Percentiles rank a stretch among this genome's conserved stretches.
Conservation (phyloP, 2,329 filamentous ascomycete genomes). For the Aspergillus cejpii region DNA sequence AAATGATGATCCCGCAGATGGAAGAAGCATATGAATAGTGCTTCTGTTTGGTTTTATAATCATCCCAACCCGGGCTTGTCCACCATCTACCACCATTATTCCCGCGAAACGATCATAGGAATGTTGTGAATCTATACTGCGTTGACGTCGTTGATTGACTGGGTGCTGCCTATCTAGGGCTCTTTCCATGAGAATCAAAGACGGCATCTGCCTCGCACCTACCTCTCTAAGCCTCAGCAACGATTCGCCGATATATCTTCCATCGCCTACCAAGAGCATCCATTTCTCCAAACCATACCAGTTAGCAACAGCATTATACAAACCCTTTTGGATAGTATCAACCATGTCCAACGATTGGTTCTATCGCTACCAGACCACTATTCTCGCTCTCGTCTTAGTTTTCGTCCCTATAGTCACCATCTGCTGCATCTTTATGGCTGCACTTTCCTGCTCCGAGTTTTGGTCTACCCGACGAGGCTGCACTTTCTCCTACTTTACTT, state of each 20-base stretch:
- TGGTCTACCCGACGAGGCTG: constrained; percentile 18
- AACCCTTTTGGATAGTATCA: background rate
- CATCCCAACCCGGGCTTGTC: constrained; percentile 19
- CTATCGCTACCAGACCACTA: constrained; percentile 30
- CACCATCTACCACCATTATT: constrained; percentile 1
- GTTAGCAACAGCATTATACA: constrained; percentile 6
- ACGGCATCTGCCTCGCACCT: background rate
- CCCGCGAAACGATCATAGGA: too few relatives aligned
- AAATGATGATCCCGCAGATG: constrained; percentile 30
- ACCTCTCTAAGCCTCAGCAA: background rate
- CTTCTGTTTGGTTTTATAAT: constrained; percentile 17
- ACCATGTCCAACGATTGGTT: constrained; percentile 28
- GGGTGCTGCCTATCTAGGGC: background rate
- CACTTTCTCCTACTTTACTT: constrained; percentile 19
- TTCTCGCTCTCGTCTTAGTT: constrained; percentile 42
- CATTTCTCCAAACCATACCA: constrained; percentile 6
- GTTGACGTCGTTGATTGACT: background rate
- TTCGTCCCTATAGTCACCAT: constrained; percentile 45
- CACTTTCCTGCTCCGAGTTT: constrained; percentile 36
- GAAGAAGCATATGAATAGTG: constrained; percentile 20
- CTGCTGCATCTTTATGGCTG: constrained; percentile 33
- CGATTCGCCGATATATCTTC: too few relatives aligned
- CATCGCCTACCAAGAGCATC: too few relatives aligned
- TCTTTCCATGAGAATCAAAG: background rate
- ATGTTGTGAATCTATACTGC: too few relatives aligned